Evolutionary conservation across 2,329 filamentous ascomycete genomes (phyloP), one percentile per base, ranked within the genome.

Genomic region (Magnaporthiopsis poae): DNA sequence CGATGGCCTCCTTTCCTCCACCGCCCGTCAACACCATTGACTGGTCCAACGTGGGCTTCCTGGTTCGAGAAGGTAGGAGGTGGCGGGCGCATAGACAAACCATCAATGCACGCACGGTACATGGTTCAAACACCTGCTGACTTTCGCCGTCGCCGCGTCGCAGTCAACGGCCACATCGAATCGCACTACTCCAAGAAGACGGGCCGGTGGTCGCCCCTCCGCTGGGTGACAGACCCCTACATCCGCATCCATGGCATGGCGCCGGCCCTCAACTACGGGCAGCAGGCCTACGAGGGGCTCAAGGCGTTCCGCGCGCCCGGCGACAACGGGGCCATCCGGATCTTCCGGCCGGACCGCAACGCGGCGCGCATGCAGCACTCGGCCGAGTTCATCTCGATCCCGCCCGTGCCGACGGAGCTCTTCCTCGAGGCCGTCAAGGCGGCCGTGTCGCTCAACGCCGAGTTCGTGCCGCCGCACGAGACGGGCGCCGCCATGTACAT

Each of bases 281-380:
- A 96, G 76, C 95, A 98, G 80, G 94, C 92, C 73, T 99, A 96
- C 82, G 95, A 99, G 77, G 95, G 95, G n/a, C 87, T 98, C 76
- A 98, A 98, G 79, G 93, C 94, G 66, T 97, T 97, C 84, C 92
- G 94, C 69, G 82, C 84, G 2, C 90, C 92, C 25, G 81, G 84
- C 67, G 86, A 90, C 76, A 75, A 82, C 31, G 31, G 31, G 68
- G 78, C 80, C 68, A 93, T 98, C 79, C 86, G 88, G 75, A 86
- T 98, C 76, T 98, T 98, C 86, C 90, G 94, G 5, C 91, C 94
- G 0, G 84, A 88, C 73, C 87, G 89, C 75, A 98, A 98, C 77
- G 95, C 93, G 56, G 78, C 80, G 60, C 91, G 94, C 68, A 86
- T 98, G 82, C 90, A 92, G 75, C 88, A 92, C 80, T 95, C 90